Conservation (phyloP, 1,139 yeast genomes). For the Magnusiomyces starmeri region DNA sequence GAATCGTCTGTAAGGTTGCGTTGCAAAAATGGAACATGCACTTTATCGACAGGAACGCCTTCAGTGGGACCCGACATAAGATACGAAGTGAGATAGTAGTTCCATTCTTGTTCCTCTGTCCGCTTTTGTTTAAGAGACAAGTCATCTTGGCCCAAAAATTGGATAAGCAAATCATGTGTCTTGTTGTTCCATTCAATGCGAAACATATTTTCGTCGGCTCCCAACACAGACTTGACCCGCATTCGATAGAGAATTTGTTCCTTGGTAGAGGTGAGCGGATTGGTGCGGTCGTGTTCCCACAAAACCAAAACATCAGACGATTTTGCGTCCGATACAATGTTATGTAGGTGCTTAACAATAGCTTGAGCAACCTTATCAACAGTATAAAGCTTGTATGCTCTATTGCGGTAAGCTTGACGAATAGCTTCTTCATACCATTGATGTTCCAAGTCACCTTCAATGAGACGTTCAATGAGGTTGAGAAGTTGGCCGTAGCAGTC, state of each 20-base stretch:
- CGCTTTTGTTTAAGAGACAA: slow-evolving; percentile 73
- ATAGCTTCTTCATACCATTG: slow-evolving; percentile 93
- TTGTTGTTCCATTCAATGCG: slow-evolving; percentile 64
- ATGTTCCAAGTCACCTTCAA: slow-evolving; percentile 89
- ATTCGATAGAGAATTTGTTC: slow-evolving; percentile 87
- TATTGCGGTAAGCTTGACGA: slow-evolving; percentile 90
- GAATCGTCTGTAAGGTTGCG: slow-evolving; percentile 32
- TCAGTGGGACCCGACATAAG: slow-evolving; percentile 96
- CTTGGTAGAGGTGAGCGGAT: slow-evolving; percentile 52
- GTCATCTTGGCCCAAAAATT: slow-evolving; percentile 82
- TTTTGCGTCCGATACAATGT: slow-evolving; percentile 69
- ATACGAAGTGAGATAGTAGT: slow-evolving; percentile 86
- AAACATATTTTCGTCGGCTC: slow-evolving; percentile 85
- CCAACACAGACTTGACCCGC: slow-evolving; percentile 76
- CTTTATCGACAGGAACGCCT: slow-evolving; percentile 79
- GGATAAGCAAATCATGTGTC: slow-evolving; percentile 55
- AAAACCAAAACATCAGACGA: slow-evolving; percentile 73
- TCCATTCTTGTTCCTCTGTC: slow-evolving; percentile 75
- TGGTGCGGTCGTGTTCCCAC: slow-evolving; percentile 72
- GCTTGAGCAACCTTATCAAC: slow-evolving; percentile 90
- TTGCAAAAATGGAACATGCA: slow-evolving; percentile 67
- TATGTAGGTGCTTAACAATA: slow-evolving; percentile 80
- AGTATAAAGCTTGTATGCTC: slow-evolving; percentile 87
- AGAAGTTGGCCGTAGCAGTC: slow-evolving; percentile 73
- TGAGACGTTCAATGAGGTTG: slow-evolving; percentile 61